A percentile compares a stretch with the other conserved stretches of the same genome.
These are phyloP conservation scores for Malassezia sp. DNA, from an alignment of 1,284 basidiomycete genomes.

Conservation along the genomic window DNA sequence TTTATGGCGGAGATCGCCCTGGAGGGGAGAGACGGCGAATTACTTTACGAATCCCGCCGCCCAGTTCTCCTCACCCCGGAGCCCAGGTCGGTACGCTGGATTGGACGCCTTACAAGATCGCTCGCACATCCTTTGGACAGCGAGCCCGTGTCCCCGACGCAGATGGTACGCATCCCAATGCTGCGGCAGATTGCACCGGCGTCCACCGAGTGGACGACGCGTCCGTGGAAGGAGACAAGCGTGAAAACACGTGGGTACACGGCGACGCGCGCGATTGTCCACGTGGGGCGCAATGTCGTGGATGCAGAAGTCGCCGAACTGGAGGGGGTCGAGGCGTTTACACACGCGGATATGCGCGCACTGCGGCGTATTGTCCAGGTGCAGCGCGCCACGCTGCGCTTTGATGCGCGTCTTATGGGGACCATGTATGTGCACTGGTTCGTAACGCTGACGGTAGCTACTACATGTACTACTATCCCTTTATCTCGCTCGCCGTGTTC, in stretches of 20 bases:
- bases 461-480: conserved; percentile 40
- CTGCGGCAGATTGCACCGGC: conserved; percentile 23
- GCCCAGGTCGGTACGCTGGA: conserved; percentile 12
- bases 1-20: conserved; percentile 39
- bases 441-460: conserved; percentile 16
- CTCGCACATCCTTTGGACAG: not conserved
- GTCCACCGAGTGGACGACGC: conserved; percentile 11
- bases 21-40: not conserved
- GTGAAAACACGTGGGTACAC: not conserved
- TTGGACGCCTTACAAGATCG: conserved; percentile 1
- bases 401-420: conserved; percentile 39
- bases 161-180: conserved; percentile 29
- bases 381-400: conserved; percentile 31
- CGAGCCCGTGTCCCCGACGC: conserved; percentile 16
- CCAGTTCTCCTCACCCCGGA: conserved; percentile 8
- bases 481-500: conserved; percentile 34
- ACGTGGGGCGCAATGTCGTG: no score
- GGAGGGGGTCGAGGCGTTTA: no score
- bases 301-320: no score
- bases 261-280: conserved; percentile 1
- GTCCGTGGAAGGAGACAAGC: conserved; percentile 2
- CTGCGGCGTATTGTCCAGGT: conserved; percentile 15
- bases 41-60: conserved; percentile 2
- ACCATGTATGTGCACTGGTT: conserved; percentile 21
- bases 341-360: no score